These are phyloP conservation scores for Dictyostelium citrinum DNA, from an alignment of 78 protist genomes.

Conservation along the genomic window DNA sequence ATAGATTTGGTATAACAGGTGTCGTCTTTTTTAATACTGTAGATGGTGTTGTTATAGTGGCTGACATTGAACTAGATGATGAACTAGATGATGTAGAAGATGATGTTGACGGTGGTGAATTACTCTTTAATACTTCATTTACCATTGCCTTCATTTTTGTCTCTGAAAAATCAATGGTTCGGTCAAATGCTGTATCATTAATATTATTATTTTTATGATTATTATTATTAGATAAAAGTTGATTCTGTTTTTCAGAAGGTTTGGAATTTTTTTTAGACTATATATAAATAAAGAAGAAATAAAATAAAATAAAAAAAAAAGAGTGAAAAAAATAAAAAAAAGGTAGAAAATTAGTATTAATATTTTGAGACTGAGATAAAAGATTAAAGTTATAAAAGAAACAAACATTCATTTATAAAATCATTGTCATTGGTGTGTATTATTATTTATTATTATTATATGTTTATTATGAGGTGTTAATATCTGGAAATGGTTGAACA, in stretches of 20 bases:
- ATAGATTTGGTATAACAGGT: not conserved
- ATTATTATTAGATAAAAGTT: not conserved
- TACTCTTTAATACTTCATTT: not conserved
- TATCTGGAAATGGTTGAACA: not conserved
- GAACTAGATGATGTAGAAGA: not conserved
- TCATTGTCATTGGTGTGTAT: not conserved
- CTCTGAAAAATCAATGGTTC: not conserved
- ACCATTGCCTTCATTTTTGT: not conserved
- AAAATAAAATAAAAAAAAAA: not conserved
- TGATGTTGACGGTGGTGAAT: not conserved
- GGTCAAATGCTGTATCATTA: not conserved
- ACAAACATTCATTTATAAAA: not conserved
- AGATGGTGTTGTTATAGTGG: not conserved
- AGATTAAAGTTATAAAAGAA: not conserved
- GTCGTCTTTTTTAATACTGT: not conserved
- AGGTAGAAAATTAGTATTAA: not conserved
- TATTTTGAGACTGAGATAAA: not conserved
- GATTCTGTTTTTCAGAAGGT: not conserved
- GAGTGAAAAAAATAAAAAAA: not conserved
- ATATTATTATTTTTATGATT: not conserved
- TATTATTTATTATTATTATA: not conserved
- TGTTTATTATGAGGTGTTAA: not conserved
- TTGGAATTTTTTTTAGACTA: not conserved
- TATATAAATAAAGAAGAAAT: not conserved
- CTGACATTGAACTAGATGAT: not conserved